phyloP scores from a whole-genome alignment of 106 monocot genomes.

The Hemerocallis citrina region DNA sequence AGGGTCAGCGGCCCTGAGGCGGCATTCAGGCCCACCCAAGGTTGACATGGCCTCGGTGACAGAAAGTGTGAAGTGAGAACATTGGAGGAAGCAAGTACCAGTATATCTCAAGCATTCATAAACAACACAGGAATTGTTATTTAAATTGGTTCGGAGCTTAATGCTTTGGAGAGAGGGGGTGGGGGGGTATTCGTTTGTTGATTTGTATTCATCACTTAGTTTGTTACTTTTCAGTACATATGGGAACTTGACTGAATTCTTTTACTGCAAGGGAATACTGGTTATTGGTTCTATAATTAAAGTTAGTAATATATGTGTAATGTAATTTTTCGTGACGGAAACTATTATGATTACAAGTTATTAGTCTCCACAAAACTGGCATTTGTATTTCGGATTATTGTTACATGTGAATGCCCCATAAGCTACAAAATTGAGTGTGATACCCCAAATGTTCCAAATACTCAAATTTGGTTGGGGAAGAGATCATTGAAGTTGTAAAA shows the following conservation, averaged over 20 bases:
- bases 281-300: no score
- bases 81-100: conserved; percentile 18
- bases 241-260: not conserved
- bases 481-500: no score
- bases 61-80: not conserved
- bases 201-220: conserved; percentile 2
- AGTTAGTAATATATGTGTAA: no score
- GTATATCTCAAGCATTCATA: not conserved
- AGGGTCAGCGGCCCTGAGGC: conserved; percentile 28
- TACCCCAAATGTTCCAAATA: no score
- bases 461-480: no score
- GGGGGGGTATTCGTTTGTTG: conserved; percentile 4
- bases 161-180: no score
- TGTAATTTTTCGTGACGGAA: no score
- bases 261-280: not conserved
- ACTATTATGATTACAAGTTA: no score
- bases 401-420: no score
- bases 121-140: not conserved
- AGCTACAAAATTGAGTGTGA: no score
- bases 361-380: no score
- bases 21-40: conserved; percentile 84
- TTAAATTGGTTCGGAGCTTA: conserved; percentile 4
- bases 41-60: conserved; percentile 34
- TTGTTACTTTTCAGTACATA: not conserved
- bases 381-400: no score